These are phyloP conservation scores for Podila epigama DNA, from an alignment of 192 early-diverging fungal species.

Conservation along the genomic window DNA sequence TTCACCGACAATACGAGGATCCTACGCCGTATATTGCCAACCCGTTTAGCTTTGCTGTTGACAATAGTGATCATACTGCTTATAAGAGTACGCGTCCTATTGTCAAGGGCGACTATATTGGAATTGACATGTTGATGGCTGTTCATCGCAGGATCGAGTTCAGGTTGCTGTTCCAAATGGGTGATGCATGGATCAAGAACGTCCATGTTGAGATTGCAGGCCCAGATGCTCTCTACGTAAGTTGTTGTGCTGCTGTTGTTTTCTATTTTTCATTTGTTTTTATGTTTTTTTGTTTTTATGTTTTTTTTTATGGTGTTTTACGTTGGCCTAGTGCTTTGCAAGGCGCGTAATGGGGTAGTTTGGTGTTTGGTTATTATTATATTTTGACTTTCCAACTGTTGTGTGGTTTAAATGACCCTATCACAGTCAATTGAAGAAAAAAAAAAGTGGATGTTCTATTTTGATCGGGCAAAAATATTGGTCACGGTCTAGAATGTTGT, in stretches of 20 bases:
- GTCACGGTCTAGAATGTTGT: no score
- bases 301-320: not conserved
- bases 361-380: no score
- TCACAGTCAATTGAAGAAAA: no score
- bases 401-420: no score
- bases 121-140: constrained; percentile 59
- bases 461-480: no score
- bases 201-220: constrained; percentile 34
- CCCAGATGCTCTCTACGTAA: constrained; percentile 45
- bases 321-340: no score
- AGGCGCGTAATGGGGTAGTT: no score
- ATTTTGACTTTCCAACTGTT: no score
- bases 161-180: constrained; percentile 39
- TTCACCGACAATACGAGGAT: constrained; percentile 56
- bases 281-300: not conserved
- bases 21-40: constrained; percentile 33
- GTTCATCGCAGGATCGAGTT: constrained; percentile 48
- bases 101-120: constrained; percentile 59
- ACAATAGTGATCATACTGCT: constrained; percentile 54
- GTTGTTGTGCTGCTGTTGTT: constrained; percentile 20
- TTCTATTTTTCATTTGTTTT: not conserved
- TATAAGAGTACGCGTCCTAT: constrained; percentile 57
- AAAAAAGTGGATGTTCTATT: no score
- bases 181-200: constrained; percentile 42
- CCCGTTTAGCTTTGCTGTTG: constrained; percentile 60